A percentile compares a stretch with the other conserved stretches of the same genome.
These are phyloP conservation scores for Starmera dryadoides DNA, from an alignment of 805 yeast genomes.

Conservation along the genomic window DNA sequence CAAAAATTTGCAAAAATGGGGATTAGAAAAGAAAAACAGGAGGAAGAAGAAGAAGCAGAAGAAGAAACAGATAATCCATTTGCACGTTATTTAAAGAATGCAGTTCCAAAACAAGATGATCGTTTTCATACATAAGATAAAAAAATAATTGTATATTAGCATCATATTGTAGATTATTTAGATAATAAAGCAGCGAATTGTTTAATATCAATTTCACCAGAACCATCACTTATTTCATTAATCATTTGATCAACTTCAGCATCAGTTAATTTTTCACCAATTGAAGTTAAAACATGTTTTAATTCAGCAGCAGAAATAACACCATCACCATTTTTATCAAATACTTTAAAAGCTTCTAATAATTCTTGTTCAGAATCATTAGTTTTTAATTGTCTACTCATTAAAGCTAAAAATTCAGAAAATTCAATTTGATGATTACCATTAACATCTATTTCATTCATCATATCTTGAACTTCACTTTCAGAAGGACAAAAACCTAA, in stretches of 20 bases:
- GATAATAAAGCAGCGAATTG: constrained; percentile 92
- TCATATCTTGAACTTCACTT: constrained; percentile 91
- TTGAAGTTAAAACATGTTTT: constrained; percentile 93
- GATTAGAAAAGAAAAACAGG: background rate
- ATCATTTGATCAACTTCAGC: constrained; percentile 98
- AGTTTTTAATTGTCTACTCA: constrained; percentile 84
- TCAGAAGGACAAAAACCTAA: constrained; percentile 96
- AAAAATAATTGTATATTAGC: too few relatives aligned
- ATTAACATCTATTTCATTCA: constrained; percentile 94
- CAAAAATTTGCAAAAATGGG: background rate
- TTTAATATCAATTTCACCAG: constrained; percentile 94
- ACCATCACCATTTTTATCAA: constrained; percentile 94
- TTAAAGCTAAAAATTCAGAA: constrained; percentile 75
- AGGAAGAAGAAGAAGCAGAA: constrained; percentile 4
- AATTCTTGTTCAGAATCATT: constrained; percentile 96
- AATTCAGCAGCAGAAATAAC: constrained; percentile 94
- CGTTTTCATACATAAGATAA: constrained; percentile 26
- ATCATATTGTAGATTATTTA: too few relatives aligned
- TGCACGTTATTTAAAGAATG: constrained; percentile 26
- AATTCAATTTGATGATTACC: constrained; percentile 87
- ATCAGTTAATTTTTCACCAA: constrained; percentile 94
- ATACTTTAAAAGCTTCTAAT: constrained; percentile 95
- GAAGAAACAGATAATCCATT: constrained; percentile 27
- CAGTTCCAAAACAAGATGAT: constrained; percentile 29
- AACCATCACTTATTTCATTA: constrained; percentile 91